Base-by-base conservation (phyloP, 768 basidiomycete species). In the Lanmaoa rubissima region DNA sequence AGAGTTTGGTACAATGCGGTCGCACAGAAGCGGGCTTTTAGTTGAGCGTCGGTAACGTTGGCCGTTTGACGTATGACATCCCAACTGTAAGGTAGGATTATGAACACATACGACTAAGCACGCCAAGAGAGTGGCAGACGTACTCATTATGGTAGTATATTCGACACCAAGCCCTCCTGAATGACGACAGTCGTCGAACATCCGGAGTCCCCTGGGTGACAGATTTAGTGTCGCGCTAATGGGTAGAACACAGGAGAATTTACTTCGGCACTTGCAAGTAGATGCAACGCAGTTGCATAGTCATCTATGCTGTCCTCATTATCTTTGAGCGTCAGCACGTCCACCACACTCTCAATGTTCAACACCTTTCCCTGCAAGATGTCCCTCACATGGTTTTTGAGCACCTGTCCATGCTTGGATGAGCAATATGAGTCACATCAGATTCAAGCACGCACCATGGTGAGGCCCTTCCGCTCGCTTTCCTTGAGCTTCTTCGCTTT, bases 61-160 rank as follows among this genome's bases (percentile, higher is more conserved):
- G 80, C 76, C 0, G 93, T 94, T 66, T 84, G 82, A 19, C 85
- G 81, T 44, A 98, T 86, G 10, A 73, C 69, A 49, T 84, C 74
- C 94, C 94, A 98, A 68, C 93, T 95, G 57, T 42, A 50, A 21
- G 53, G 39, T 44, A 39, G n/a, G 36, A 2, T 53, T 32, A 42
- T 57, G 31, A 47, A 12, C 34, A 36, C n/a, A 57, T 44, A 19
- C 38, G 1, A 34, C 35, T 13, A 24, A 38, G 6, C 19, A 44
- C 9, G 17, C 14, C 0, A 26, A 48, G 43, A 16, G n/a, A 43
- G 24, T 14, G 32, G 45, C 51, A 57, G 48, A 78, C 87, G 58
- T 71, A 96, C 94, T 97, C 84, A 69, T 98, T 94, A 49, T 92
- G 87, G 50, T 89, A 79, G 67, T 90, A 96, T 45, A 96, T 82